These are phyloP conservation scores for Pseudonectria foliicola DNA, from an alignment of 2,329 filamentous ascomycete species.

Conservation along the genomic window DNA sequence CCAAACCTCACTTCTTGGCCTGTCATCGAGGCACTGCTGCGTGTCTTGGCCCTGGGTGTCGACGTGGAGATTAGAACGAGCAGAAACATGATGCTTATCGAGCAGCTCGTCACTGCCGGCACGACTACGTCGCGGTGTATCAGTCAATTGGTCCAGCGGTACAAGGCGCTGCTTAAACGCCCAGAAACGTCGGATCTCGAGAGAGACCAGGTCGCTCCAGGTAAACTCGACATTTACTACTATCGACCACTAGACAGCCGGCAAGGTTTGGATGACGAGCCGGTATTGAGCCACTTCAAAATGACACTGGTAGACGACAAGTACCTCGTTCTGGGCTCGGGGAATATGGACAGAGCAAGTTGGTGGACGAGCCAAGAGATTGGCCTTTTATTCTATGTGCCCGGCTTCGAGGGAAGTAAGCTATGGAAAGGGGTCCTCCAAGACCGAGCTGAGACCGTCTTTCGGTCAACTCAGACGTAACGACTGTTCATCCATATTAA, in stretches of 20 bases:
- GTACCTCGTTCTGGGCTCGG: conserved; percentile 65
- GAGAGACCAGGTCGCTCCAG: conserved; percentile 33
- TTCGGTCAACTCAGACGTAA: conserved; percentile 14
- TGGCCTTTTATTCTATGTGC: conserved; percentile 53
- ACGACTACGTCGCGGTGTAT: conserved; percentile 65
- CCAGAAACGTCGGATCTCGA: conserved; percentile 30
- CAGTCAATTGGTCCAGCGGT: conserved; percentile 48
- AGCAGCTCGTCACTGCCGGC: conserved; percentile 74
- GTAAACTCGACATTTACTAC: conserved; percentile 51
- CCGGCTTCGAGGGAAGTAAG: conserved; percentile 27
- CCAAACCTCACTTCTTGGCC: conserved; percentile 68
- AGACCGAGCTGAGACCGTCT: conserved; percentile 29
- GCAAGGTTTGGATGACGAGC: conserved; percentile 40
- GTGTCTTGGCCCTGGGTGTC: conserved; percentile 58
- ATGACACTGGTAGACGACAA: conserved; percentile 64
- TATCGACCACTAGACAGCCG: conserved; percentile 38
- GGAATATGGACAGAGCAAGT: conserved; percentile 78
- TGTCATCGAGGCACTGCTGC: conserved; percentile 53
- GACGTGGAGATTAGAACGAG: conserved; percentile 62
- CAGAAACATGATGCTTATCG: conserved; percentile 64
- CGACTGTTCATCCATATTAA: not conserved
- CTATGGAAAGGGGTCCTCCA: conserved; percentile 34
- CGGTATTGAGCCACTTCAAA: conserved; percentile 71
- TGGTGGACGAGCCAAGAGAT: conserved; percentile 85
- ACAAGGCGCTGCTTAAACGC: conserved; percentile 30